Percentiles rank a stretch among this genome's conserved stretches.
These are phyloP conservation scores for Trichoderma hamatum DNA, from an alignment of 2,329 filamentous ascomycete genomes.

Conservation along the genomic window DNA sequence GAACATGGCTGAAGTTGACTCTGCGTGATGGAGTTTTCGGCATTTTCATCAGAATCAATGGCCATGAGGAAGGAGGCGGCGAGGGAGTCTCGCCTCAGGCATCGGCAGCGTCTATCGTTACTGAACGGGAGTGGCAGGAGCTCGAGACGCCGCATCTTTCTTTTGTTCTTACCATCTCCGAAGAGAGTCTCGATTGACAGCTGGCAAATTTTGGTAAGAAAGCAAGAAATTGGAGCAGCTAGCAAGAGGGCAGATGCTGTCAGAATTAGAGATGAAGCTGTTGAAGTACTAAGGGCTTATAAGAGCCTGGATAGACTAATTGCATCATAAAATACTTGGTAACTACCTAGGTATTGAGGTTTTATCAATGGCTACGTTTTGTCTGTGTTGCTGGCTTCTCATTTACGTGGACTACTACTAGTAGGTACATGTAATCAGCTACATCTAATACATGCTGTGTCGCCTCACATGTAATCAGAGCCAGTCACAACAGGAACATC, in stretches of 20 bases:
- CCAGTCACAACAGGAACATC: too few species aligned
- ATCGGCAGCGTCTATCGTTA: background rate
- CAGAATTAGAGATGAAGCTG: background rate
- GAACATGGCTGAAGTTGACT: background rate
- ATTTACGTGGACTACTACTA: too few species aligned
- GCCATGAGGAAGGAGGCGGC: background rate
- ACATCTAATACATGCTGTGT: background rate
- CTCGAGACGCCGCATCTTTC: background rate
- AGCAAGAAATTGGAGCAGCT: background rate
- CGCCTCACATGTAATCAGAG: background rate
- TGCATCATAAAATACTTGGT: background rate
- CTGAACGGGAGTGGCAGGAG: background rate
- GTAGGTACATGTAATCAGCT: background rate
- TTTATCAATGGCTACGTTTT: background rate
- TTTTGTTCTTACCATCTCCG: background rate
- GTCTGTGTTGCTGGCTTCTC: background rate
- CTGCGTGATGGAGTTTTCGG: background rate
- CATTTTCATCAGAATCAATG: background rate
- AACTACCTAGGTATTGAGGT: too few species aligned
- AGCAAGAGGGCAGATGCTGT: background rate
- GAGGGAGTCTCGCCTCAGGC: background rate
- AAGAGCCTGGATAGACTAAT: background rate
- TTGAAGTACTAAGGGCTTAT: background rate
- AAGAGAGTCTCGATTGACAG: background rate
- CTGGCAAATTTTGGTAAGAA: background rate